Base-by-base conservation (phyloP, 192 early-diverging fungal genomes). In the Dissophora globulifera region DNA sequence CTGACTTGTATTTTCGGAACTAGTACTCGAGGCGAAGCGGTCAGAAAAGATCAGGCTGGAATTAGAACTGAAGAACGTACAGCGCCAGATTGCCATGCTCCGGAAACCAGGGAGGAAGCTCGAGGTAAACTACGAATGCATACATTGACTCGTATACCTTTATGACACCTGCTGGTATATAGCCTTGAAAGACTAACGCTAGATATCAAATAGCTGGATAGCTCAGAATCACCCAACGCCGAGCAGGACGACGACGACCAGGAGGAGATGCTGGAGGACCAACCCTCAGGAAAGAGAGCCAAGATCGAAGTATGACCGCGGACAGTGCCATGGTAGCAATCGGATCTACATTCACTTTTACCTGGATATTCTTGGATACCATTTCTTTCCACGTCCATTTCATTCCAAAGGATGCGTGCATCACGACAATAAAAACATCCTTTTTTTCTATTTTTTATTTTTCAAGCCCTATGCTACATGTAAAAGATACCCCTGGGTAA, bases 401-500 rank as follows among this genome's bases (percentile, higher is more conserved):
- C n/a, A n/a, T n/a, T n/a, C n/a, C n/a, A n/a, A n/a, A n/a, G n/a
- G n/a, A n/a, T n/a, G n/a, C n/a, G n/a, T n/a, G n/a, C n/a, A n/a
- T n/a, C n/a, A n/a, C 35, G 35, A 38, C 35, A 38, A 38, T 38
- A 38, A 38, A 38, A 13, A 38, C 13, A 38, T 38, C 13, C 7
- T 38, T 38, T 38, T 38, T 9, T 38, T 38, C 35, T 6, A 38
- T 38, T 38, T 38, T 13, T 38, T 13, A 6, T 6, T 38, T 13
- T 4, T 52, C 29, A n/a, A n/a, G n/a, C 32, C 41, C 32, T 58
- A 81, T 22, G 64, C 67, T 13, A 96, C 83, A 58, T 96, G 95
- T 40, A 88, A 84, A 22, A 96, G 79, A 69, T 93, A 93, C 0
- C 97, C 97, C 30, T 88, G 88, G 2, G 85, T 87, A 48, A 99